Evolutionary conservation across 805 yeast genomes (phyloP).

Genomic region (Cyberlindnera petersonii): DNA sequence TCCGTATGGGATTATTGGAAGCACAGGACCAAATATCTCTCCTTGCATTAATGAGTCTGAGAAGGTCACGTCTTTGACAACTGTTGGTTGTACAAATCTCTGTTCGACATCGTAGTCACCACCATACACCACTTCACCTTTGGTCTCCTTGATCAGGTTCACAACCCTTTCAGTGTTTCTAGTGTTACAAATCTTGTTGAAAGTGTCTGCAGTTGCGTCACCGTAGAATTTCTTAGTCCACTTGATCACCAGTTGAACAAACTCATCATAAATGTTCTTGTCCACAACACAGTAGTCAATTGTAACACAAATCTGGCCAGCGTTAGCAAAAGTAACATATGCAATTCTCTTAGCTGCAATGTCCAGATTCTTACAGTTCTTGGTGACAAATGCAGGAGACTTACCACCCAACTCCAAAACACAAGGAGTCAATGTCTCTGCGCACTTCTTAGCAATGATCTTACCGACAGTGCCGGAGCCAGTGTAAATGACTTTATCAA

Average conservation of each 20-base stretch:
- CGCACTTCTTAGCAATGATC: slow-evolving; percentile 75
- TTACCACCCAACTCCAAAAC: slow-evolving; percentile 90
- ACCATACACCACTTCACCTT: slow-evolving; percentile 37
- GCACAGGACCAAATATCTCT: slow-evolving; percentile 82
- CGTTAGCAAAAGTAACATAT: slow-evolving; percentile 76
- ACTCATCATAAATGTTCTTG: slow-evolving; percentile 47
- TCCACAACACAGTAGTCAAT: slow-evolving; percentile 81
- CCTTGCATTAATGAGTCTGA: slow-evolving; percentile 67
- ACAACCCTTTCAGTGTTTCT: slow-evolving; percentile 47
- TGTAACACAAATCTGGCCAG: slow-evolving; percentile 91
- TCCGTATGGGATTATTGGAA: slow-evolving; percentile 63
- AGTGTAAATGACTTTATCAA: slow-evolving; percentile 82
- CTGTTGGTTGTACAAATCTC: slow-evolving; percentile 66
- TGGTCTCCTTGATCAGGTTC: slow-evolving; percentile 41
- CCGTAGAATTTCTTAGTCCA: slow-evolving; percentile 45
- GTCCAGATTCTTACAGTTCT: slow-evolving; percentile 40
- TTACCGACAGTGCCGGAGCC: slow-evolving; percentile 77
- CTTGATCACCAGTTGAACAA: slow-evolving; percentile 39
- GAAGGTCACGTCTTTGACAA: slow-evolving; percentile 60
- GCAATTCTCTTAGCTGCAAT: slow-evolving; percentile 57
- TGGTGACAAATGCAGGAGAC: slow-evolving; percentile 74
- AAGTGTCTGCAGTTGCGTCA: slow-evolving; percentile 28
- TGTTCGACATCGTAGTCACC: slow-evolving; percentile 37
- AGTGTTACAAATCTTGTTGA: slow-evolving; percentile 58
- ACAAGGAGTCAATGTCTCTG: slow-evolving; percentile 77